Conservation (phyloP, 257 asterid genomes). For the Lycium ferocissimum region DNA sequence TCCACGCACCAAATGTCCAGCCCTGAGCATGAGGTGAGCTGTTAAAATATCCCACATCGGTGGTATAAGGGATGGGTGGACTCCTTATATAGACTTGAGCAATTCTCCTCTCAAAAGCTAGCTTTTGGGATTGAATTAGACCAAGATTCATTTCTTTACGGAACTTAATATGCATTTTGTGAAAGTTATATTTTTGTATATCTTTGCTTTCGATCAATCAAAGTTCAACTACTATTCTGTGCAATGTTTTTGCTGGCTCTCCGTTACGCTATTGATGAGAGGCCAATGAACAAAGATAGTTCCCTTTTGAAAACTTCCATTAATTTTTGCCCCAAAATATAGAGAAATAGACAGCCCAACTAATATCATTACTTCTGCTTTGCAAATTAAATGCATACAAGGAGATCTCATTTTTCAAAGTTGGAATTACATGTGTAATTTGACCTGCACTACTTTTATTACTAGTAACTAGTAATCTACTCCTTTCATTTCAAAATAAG, state of each 20-base stretch:
- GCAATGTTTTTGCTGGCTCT: slow-evolving; percentile 13
- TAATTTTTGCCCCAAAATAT: not conserved
- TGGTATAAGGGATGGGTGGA: no score
- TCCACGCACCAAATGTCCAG: no score
- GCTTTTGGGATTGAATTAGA: no score
- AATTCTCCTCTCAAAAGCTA: no score
- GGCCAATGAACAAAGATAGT: not conserved
- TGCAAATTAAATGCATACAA: not conserved
- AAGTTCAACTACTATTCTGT: not conserved
- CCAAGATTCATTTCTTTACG: no score
- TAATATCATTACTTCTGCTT: not conserved
- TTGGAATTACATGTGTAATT: not conserved
- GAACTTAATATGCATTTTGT: not conserved
- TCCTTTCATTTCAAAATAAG: no score
- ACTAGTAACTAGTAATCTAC: no score
- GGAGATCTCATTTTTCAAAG: not conserved
- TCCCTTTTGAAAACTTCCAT: not conserved
- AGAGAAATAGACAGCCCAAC: not conserved
- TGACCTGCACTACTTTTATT: not conserved
- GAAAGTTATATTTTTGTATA: not conserved
- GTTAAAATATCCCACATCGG: no score
- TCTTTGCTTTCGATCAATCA: not conserved
- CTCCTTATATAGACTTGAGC: no score
- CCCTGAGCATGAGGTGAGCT: no score
- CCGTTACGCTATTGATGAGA: not conserved